Conservation (phyloP, 495 filamentous ascomycete genomes). For the Podospora tetraspora region DNA sequence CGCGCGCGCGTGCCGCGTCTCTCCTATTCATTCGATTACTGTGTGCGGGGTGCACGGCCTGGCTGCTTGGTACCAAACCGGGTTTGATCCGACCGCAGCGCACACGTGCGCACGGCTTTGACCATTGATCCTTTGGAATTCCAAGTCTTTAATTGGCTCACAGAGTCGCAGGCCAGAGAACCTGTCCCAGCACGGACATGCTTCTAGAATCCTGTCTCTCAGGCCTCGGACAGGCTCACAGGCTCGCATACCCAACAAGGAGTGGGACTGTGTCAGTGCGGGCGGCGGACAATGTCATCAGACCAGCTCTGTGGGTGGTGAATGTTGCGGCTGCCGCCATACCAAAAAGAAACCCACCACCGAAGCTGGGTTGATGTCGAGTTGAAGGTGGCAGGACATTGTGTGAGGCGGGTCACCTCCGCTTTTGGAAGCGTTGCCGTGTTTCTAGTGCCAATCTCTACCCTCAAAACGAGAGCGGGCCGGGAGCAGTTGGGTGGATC, state of each 20-base stretch:
- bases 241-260: neutral
- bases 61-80: constrained; percentile 1
- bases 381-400: neutral
- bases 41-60: too few relatives aligned
- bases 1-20: neutral
- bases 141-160: neutral
- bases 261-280: neutral
- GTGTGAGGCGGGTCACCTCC: neutral
- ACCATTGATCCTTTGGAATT: neutral
- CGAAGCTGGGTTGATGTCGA: neutral
- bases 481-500: neutral
- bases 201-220: neutral
- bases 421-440: neutral
- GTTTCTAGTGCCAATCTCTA: neutral
- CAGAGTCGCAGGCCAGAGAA: neutral
- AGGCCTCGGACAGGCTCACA: neutral
- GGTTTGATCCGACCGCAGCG: constrained; percentile 11
- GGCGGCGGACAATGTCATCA: neutral
- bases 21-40: neutral
- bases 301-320: neutral
- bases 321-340: too few relatives aligned
- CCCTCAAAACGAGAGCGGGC: neutral
- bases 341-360: too few relatives aligned
- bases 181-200: neutral
- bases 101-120: neutral